Conservation (phyloP, 2,329 filamentous ascomycete genomes). For the Clonostachys byssicola region DNA sequence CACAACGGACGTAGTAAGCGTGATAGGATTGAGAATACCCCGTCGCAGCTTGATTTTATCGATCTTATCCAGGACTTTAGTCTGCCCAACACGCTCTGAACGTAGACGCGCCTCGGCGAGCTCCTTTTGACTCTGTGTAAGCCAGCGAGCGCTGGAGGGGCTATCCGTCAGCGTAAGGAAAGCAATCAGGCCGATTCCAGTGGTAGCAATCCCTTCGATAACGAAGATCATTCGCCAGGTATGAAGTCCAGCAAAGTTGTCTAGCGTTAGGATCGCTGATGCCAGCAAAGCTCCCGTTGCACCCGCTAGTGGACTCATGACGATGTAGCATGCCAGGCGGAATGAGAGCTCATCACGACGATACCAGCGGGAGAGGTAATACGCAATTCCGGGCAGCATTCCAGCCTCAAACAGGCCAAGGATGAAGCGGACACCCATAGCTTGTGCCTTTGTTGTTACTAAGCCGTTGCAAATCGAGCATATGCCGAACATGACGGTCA, state of each 20-base stretch:
- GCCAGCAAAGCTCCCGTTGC: slow-evolving; percentile 41
- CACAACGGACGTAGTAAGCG: slow-evolving; percentile 42
- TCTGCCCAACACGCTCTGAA: slow-evolving; percentile 21
- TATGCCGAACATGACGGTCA: slow-evolving; percentile 42
- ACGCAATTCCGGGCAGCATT: slow-evolving; percentile 41
- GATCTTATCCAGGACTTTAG: slow-evolving; percentile 16
- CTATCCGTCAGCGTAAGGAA: slow-evolving; percentile 24
- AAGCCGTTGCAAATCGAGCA: slow-evolving; percentile 43
- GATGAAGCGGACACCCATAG: slow-evolving; percentile 41
- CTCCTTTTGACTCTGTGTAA: slow-evolving; percentile 22
- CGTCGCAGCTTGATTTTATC: slow-evolving; percentile 22
- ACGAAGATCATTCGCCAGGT: slow-evolving; percentile 54
- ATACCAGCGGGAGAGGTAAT: slow-evolving; percentile 67
- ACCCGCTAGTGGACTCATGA: slow-evolving; percentile 50
- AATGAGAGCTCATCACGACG: slow-evolving; percentile 15
- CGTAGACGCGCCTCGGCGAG: slow-evolving; percentile 26
- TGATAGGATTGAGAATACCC: slow-evolving; percentile 34
- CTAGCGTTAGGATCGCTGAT: slow-evolving; percentile 47
- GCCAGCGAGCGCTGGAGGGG: slow-evolving; percentile 23
- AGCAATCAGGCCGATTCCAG: slow-evolving; percentile 20
- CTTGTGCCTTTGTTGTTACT: slow-evolving; percentile 38
- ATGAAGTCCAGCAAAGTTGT: slow-evolving; percentile 37
- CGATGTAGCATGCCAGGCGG: slow-evolving; percentile 52
- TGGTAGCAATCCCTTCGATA: slow-evolving; percentile 31
- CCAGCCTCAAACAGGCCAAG: slow-evolving; percentile 47